Conservation (phyloP, 768 basidiomycete species). For the Lactarius sanguifluus region DNA sequence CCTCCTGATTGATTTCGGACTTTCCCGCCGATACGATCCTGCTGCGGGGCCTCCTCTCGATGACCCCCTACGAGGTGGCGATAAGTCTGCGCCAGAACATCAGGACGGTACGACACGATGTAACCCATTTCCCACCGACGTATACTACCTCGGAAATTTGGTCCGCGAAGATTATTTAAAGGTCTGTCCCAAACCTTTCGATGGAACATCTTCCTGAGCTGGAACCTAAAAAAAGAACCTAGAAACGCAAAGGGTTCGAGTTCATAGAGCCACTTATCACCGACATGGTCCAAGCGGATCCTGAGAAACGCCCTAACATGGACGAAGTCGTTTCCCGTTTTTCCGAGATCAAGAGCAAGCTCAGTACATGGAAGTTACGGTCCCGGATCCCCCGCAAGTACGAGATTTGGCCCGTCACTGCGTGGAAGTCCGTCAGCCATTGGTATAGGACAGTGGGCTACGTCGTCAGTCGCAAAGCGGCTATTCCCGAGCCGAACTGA, state of each 20-base stretch:
- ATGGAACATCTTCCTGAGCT: too few species aligned
- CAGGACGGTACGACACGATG: neutral
- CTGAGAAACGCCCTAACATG: slow-evolving; percentile 36
- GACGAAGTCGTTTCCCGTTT: slow-evolving; percentile 8
- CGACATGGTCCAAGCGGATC: slow-evolving; percentile 41
- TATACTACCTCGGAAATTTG: slow-evolving; percentile 34
- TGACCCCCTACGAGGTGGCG: slow-evolving; percentile 30
- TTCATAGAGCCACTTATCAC: slow-evolving; percentile 25
- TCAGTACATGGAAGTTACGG: slow-evolving; percentile 16
- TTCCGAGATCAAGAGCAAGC: slow-evolving; percentile 3
- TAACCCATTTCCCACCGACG: slow-evolving; percentile 33
- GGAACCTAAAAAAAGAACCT: too few species aligned
- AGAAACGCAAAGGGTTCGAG: slow-evolving; percentile 11
- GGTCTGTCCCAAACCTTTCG: too few species aligned
- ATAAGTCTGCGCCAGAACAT: slow-evolving; percentile 33
- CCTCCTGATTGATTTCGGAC: slow-evolving; percentile 36
- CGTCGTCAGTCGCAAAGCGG: neutral
- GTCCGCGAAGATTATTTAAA: slow-evolving; percentile 24
- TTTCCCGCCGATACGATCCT: slow-evolving; percentile 30
- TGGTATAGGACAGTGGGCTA: slow-evolving; percentile 12
- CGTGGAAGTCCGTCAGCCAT: slow-evolving; percentile 6
- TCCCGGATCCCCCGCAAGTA: slow-evolving; percentile 6
- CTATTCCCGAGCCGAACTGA: slow-evolving; percentile 16
- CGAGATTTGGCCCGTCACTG: neutral
- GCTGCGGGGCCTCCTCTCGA: slow-evolving; percentile 17